Base-by-base conservation (phyloP, 345 rosid genomes). In the Nephelium lappaceum region DNA sequence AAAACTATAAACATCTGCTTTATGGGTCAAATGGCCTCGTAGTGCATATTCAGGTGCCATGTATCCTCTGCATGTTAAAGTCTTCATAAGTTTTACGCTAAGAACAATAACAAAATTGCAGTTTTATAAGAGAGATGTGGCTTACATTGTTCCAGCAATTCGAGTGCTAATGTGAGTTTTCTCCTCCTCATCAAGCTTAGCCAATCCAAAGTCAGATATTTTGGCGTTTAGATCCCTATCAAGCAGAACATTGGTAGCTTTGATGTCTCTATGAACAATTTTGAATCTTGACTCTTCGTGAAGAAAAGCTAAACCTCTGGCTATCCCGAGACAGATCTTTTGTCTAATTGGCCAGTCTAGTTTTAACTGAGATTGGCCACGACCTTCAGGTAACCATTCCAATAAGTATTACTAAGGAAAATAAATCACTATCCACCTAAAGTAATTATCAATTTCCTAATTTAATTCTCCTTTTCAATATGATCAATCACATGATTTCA, bases 191-290 rank as follows among this genome's bases (percentile, higher is more conserved):
- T 80, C 67, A 49, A 84, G 82, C 75, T 74, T 78, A 27, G 86
- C 86, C 74, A 84, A 74, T 66, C 86, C 84, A 66, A 84, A 81
- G 64, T 84, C 84, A 3, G 84, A 84, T 74, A 84, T 84, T 79
- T 83, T 83, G 14, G 83, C 79, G 65, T 83, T 84, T 71, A 84
- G 49, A 45, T 78, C 75, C 69, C 25, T 51, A 67, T 84, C 86
- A 57, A 84, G 86, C 18, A 84, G 70, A 19, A 84, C 25, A 58
- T 58, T 58, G 24, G 63, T 58, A 58, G 25, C 24, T 58, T 58
- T 58, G 63, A 58, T 58, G 81, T 83, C 86, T 73, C 86, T 77
- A 61, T 80, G 83, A 67, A 83, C 83, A 41, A 83, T 83, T 77
- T 81, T 80, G 9, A 78, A 57, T 71, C 77, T 78, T 19, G 86